Base-by-base conservation (phyloP, 2,329 filamentous ascomycete species). In the Tolypocladium paradoxum region DNA sequence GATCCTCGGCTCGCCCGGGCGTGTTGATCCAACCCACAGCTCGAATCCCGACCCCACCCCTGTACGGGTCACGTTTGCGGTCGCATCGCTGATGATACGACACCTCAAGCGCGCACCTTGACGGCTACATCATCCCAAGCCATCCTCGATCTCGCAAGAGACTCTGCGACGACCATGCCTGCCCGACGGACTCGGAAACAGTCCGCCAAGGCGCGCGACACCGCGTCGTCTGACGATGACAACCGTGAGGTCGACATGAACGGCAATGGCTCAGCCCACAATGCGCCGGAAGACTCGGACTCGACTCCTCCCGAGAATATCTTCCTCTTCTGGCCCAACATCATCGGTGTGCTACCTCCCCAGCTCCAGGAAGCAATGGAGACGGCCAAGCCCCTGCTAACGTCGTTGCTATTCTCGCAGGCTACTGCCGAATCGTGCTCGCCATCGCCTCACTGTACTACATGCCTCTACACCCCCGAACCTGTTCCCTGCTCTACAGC, bases 391-490 rank as follows among this genome's bases (percentile, higher is more conserved):
- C 2, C 24, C 29, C 50, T 34, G 36, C 56, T 59, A 53, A 62
- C 59, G 22, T 58, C 50, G 48, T 46, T 24, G 27, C 49, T 52
- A 37, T 51, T 33, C 53, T 36, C 37, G 4, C 58, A 90, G 88
- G 88, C 60, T 92, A 92, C 70, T 78, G 74, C 54, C 84, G 88
- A 63, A 86, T 93, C 65, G 73, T 92, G 58, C 81, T 92, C 60
- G 90, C 91, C 62, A 75, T 96, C 64, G 89, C 88, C 48, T 96
- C 93, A 31, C 84, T 99, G 60, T 96, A 97, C 76, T 99, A 96
- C 76, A 99, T 99, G 93, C 92, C 93, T 50, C 82, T 97, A 52
- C 93, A 99, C 70, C 92, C 92, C n/a, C 87, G 92, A 64, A 96
- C 91, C 37, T 97, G 92, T 74, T 91, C 88, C 55, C 71, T 91